Conservation (phyloP, 2,329 filamentous ascomycete genomes). For the Amphichorda felina region DNA sequence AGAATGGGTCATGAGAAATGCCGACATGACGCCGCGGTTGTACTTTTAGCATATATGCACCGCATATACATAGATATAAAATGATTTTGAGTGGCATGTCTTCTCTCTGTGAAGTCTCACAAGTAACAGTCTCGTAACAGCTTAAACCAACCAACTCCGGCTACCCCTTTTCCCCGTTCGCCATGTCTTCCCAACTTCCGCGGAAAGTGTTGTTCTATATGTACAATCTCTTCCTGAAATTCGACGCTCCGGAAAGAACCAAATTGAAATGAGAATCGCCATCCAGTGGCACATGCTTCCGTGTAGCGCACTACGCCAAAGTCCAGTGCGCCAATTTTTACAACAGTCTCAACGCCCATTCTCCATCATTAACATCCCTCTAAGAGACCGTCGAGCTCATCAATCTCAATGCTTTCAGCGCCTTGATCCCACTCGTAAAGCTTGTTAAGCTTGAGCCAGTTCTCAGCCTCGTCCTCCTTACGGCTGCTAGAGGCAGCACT, state of each 20-base stretch:
- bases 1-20: background rate
- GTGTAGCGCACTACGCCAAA: slow-evolving; percentile 1
- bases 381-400: slow-evolving; percentile 83
- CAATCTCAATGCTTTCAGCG: slow-evolving; percentile 82
- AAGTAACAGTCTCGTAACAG: background rate
- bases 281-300: background rate
- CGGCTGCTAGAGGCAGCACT: slow-evolving; percentile 14
- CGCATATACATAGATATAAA: background rate
- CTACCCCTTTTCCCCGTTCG: background rate
- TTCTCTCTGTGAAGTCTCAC: background rate
- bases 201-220: background rate
- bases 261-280: background rate
- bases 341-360: too few relatives aligned
- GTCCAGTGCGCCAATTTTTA: background rate
- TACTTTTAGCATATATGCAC: too few relatives aligned
- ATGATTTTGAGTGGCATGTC: slow-evolving; percentile 1
- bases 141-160: background rate
- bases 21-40: too few relatives aligned
- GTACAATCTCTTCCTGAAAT: background rate
- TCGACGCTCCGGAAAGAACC: background rate
- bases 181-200: background rate
- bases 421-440: slow-evolving; percentile 47
- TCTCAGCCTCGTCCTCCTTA: slow-evolving; percentile 25
- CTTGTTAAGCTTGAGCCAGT: slow-evolving; percentile 27
- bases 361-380: slow-evolving; percentile 45